phyloP scores from a whole-genome alignment of 495 filamentous ascomycete genomes.

The Cetradonia linearis region DNA sequence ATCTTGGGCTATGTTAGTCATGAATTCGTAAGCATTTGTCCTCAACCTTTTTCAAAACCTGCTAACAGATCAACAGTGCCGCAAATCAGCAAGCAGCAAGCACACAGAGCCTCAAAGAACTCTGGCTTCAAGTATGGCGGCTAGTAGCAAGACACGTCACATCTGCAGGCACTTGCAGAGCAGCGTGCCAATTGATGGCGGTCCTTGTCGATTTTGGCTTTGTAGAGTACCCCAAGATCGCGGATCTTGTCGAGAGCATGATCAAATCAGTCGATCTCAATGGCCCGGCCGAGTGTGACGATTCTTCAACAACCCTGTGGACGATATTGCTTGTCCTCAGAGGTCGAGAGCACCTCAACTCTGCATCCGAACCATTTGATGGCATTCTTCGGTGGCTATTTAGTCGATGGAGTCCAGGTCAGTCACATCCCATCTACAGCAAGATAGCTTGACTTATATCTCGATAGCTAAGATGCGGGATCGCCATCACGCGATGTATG shows the following conservation, averaged over 20 bases:
- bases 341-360: constrained; percentile 52
- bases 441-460: neutral
- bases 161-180: constrained; percentile 59
- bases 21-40: constrained; percentile 38
- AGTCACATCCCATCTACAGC: constrained; percentile 16
- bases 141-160: constrained; percentile 59
- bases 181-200: constrained; percentile 68
- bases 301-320: constrained; percentile 70
- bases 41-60: neutral
- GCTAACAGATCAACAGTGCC: constrained; percentile 26
- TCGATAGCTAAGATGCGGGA: constrained; percentile 28
- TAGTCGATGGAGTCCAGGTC: constrained; percentile 69
- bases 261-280: constrained; percentile 65
- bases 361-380: constrained; percentile 52
- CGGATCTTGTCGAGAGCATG: constrained; percentile 56
- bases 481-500: constrained; percentile 28
- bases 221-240: constrained; percentile 51
- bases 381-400: constrained; percentile 71
- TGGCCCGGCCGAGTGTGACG: constrained; percentile 69
- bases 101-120: constrained; percentile 26
- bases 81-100: constrained; percentile 31
- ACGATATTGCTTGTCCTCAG: constrained; percentile 48
- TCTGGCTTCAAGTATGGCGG: constrained; percentile 71
- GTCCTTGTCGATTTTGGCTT: constrained; percentile 53
- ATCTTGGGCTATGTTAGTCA: constrained; percentile 58